A percentile compares a stretch with the other conserved stretches of the same genome.
Evolutionary conservation across 805 yeast genomes (phyloP).

Genomic region (Wickerhamomyces chaumierensis): DNA sequence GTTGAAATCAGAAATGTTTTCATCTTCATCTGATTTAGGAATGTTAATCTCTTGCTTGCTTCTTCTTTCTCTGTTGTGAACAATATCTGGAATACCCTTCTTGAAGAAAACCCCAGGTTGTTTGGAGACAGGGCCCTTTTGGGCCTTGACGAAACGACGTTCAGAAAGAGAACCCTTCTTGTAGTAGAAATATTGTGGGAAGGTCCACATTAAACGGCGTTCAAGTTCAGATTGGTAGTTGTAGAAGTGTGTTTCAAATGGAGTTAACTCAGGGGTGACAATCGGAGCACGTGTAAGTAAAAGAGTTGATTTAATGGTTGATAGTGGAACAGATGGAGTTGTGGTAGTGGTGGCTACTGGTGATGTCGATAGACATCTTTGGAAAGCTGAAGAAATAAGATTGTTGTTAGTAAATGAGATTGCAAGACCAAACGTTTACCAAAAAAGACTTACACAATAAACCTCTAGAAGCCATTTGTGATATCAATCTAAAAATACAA

Average conservation of each 20-base stretch:
- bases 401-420: too few relatives aligned
- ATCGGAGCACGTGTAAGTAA: constrained; percentile 76
- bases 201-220: constrained; percentile 92
- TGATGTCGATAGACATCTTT: constrained; percentile 14
- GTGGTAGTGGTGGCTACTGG: constrained; percentile 12
- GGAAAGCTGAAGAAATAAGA: constrained; percentile 11
- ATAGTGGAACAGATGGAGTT: constrained; percentile 8
- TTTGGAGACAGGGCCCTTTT: constrained; percentile 61
- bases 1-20: constrained; percentile 41
- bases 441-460: neutral
- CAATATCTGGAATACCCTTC: constrained; percentile 76
- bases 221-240: constrained; percentile 79
- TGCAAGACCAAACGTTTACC: too few relatives aligned
- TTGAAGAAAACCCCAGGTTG: constrained; percentile 73
- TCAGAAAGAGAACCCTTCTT: constrained; percentile 84
- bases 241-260: constrained; percentile 66
- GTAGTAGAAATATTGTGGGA: constrained; percentile 87
- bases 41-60: constrained; percentile 66
- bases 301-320: constrained; percentile 33
- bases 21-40: constrained; percentile 39
- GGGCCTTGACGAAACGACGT: constrained; percentile 64
- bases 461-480: neutral
- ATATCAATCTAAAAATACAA: neutral
- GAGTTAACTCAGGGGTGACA: constrained; percentile 64
- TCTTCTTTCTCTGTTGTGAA: constrained; percentile 82